Evolutionary conservation across 2,329 filamentous ascomycete species (phyloP), one percentile per base, ranked within the genome.

Genomic region (Talaromyces sp.): DNA sequence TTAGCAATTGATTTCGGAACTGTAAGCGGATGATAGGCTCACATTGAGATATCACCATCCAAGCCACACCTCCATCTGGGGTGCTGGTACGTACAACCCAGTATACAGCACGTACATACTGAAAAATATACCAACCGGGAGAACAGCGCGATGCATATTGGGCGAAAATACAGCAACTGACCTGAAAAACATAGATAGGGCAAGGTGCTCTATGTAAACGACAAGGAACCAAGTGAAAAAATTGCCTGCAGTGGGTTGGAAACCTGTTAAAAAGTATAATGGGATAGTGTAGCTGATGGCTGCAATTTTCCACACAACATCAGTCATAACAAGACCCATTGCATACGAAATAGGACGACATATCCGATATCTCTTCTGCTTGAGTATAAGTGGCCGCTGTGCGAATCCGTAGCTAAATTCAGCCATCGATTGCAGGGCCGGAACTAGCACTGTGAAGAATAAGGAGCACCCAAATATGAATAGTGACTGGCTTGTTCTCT

Each of bases 61-160:
- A 4, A 93, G 75, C 88, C 90, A 92, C 4, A 88, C 86, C 70
- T 92, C 88, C 72, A 91, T 86, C 2, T 83, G 85, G 65, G 89
- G 85, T 72, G 90, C 92, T 73, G 92, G 90, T 67, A 59, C 94
- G 93, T 64, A 95, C 78, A 76, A 94, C 1, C 92, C 91, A 0
- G 88, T 89, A 0, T 91, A 94, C 17, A 92, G 82, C 36, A 93
- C 86, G 71, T 92, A 91, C 27, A 93, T 78, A 0, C 90, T 93
- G 68, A 95, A 91, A 65, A 92, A 85, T 0, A 91, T 83, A 15
- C 91, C 88, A 6, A 91, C 90, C 61, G 91, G 88, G 74, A 93
- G 93, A 75, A 92, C 90, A 5, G 92, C 92, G 43, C 89, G 90
- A 73, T 94, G 90, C 67, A 94, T 95, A 71, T 91, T 90, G 0